Evolutionary conservation across 2,329 filamentous ascomycete species (phyloP).

Genomic region (Arthroderma sp.): DNA sequence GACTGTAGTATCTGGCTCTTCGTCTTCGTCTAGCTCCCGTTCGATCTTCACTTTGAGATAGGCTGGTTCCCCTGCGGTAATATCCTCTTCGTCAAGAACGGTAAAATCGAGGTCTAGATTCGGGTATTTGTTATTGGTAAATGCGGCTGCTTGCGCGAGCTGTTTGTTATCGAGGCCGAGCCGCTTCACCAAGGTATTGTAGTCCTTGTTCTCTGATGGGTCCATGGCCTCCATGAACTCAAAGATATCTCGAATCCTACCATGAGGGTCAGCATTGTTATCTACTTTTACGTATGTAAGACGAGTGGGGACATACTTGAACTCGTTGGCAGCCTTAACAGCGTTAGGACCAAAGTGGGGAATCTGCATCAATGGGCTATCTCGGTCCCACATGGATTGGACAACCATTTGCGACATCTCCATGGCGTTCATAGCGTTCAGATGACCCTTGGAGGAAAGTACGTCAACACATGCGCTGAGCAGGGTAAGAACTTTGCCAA

Average conservation of each 20-base stretch:
- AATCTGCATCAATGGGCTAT: conserved; percentile 93
- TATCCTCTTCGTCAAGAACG: conserved; percentile 65
- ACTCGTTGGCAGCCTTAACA: conserved; percentile 69
- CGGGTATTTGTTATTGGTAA: conserved; percentile 93
- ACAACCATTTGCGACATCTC: conserved; percentile 99
- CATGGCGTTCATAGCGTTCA: conserved; percentile 98
- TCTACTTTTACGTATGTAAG: background rate
- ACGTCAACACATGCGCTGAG: conserved; percentile 91
- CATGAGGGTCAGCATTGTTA: conserved; percentile 19
- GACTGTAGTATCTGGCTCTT: conserved; percentile 68
- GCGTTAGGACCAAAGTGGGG: conserved; percentile 80
- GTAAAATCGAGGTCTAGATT: conserved; percentile 87
- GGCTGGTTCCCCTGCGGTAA: conserved; percentile 68
- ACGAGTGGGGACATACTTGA: conserved; percentile 45
- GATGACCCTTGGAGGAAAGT: conserved; percentile 83
- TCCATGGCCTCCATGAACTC: conserved; percentile 99
- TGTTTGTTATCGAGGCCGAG: conserved; percentile 71
- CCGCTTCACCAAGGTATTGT: conserved; percentile 62
- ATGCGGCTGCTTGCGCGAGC: conserved; percentile 76
- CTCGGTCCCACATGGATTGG: conserved; percentile 97
- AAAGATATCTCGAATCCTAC: conserved; percentile 78
- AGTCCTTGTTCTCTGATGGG: conserved; percentile 77
- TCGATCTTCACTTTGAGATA: conserved; percentile 76
- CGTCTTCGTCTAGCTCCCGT: conserved; percentile 63
- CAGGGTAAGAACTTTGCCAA: conserved; percentile 74